phyloP scores from a whole-genome alignment of 352 stramenopile genomes.

The Pythium brachiatum region DNA sequence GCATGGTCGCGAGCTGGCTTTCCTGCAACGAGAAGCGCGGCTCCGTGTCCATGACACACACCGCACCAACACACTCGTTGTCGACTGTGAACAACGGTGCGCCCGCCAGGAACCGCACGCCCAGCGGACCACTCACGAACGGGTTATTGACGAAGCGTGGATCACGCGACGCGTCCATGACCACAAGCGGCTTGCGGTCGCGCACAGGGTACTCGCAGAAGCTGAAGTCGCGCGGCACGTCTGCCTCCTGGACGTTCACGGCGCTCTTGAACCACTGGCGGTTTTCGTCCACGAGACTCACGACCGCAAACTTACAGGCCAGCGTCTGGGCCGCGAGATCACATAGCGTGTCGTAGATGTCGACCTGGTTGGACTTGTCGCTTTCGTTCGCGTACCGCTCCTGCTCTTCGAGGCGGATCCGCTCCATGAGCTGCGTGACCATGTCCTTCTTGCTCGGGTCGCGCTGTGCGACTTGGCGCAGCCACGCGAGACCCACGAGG shows the following conservation, averaged over 20 bases:
- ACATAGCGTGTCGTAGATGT: constrained; percentile 85
- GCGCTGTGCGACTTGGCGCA: constrained; percentile 62
- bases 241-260: constrained; percentile 69
- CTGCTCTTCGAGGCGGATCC: constrained; percentile 46
- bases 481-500: constrained; percentile 74
- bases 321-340: constrained; percentile 75
- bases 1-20: constrained; percentile 80
- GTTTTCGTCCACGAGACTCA: constrained; percentile 91
- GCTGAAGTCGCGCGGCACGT: constrained; percentile 82
- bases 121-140: constrained; percentile 87
- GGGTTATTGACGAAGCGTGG: constrained; percentile 86
- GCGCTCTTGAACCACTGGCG: constrained; percentile 95
- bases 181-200: constrained; percentile 71
- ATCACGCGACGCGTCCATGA: constrained; percentile 89
- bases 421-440: constrained; percentile 69
- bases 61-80: constrained; percentile 70
- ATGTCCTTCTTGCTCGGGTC: constrained; percentile 72
- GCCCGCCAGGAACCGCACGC: constrained; percentile 93
- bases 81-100: constrained; percentile 89
- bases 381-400: constrained; percentile 15
- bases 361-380: constrained; percentile 47
- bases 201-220: constrained; percentile 83
- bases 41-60: constrained; percentile 79
- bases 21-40: constrained; percentile 61
- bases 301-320: constrained; percentile 74